Evolutionary conservation across 2,329 filamentous ascomycete genomes (phyloP).

Genomic region (Atkinsonella hypoxylon): DNA sequence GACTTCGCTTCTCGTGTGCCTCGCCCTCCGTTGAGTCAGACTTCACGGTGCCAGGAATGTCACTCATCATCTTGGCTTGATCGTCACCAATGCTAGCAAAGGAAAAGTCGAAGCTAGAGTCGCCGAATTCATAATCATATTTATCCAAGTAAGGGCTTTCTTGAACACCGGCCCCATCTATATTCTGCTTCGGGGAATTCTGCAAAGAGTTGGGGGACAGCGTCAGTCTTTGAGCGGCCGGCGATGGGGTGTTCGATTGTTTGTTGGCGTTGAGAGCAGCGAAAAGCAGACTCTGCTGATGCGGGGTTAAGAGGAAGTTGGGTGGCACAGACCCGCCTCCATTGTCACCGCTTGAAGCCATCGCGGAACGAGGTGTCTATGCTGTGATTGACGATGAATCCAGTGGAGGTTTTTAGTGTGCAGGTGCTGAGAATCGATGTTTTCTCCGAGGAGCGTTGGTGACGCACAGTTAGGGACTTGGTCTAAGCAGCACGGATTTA

Average conservation of each 20-base stretch:
- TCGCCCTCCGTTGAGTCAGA: conserved; percentile 46
- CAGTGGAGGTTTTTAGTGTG: neutral
- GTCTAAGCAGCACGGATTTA: neutral
- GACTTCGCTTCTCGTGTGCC: conserved; percentile 58
- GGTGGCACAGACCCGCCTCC: conserved; percentile 28
- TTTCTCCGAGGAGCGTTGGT: neutral
- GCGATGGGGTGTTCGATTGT: conserved; percentile 20
- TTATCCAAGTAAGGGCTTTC: conserved; percentile 71
- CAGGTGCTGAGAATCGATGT: neutral
- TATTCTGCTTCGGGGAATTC: conserved; percentile 33
- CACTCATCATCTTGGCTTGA: conserved; percentile 61
- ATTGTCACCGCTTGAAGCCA: conserved; percentile 39
- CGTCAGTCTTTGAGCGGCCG: conserved; percentile 26
- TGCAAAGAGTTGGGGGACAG: conserved; percentile 38
- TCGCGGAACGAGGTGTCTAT: conserved; percentile 13
- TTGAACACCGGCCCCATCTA: conserved; percentile 37
- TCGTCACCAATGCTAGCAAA: conserved; percentile 28
- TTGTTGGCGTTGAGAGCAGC: conserved; percentile 65
- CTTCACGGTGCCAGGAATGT: conserved; percentile 45
- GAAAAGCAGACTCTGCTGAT: conserved; percentile 65
- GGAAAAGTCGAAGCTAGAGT: conserved; percentile 62
- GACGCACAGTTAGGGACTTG: neutral
- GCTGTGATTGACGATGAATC: neutral
- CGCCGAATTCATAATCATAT: conserved; percentile 68
- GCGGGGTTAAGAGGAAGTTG: conserved; percentile 59